Base-by-base conservation (phyloP, 495 filamentous ascomycete species). In the Penicillium roqueforti region DNA sequence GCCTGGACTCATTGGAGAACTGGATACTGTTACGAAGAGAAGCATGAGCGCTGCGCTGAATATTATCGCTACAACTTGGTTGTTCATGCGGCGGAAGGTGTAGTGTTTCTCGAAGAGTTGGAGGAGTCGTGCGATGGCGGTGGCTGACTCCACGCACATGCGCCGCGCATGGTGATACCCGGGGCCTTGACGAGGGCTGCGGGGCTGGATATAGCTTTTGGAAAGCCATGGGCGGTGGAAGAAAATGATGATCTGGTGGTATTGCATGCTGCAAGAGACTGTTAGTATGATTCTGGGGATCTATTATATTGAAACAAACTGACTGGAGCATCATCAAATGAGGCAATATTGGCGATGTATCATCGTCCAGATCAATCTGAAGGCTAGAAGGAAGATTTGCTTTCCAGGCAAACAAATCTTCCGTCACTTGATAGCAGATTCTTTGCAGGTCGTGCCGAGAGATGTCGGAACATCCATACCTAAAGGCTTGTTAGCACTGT, bases 271-370 rank as follows among this genome's bases (percentile, higher is more conserved):
- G 41, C 7, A 8, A n/a, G n/a, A 22, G n/a, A 10, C 9, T 11
- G 6, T 61, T 22, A 61, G 42, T 38, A 16, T 25, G 22, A 14
- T 34, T n/a, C 1, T n/a, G 28, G 0, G 13, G 22, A 11, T 26
- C 38, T 29, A 29, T 7, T 1, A 2, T 20, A 23, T 8, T 18
- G 10, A 1, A 6, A 14, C 2, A 13, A 32, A 61, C 65, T 54
- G 67, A 80, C 76, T 79, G 76, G 1, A 80, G 62, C 54, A 78
- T 69, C 18, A 79, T 60, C 13, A 79, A 65, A 57, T 80, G 76
- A 14, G 77, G 76, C 7, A 77, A 51, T 48, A 63, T 66, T 7
- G 72, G 68, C 1, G 59, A 63, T 2, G 55, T 62, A 32, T 73
- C 68, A 50, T 75, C 66, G 4, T 69, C 61, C 8, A 73, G 52